Conservation (phyloP, 352 stramenopile species). For the Peronospora belbahrii region DNA sequence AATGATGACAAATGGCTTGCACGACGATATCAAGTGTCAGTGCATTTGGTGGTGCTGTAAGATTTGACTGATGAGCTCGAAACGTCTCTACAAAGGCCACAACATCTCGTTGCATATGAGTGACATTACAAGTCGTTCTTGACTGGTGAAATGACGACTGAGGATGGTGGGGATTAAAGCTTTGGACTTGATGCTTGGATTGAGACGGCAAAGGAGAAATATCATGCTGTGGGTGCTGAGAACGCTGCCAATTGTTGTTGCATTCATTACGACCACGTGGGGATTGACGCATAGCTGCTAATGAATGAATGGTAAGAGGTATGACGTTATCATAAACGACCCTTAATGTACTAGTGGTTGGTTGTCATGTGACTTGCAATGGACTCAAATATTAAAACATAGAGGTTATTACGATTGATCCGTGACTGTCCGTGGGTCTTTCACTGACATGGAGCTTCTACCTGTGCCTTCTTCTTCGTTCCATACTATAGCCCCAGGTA, state of each 20-base stretch:
- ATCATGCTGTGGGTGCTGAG: constrained; percentile 27
- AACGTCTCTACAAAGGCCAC: constrained; percentile 52
- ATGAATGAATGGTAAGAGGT: background rate
- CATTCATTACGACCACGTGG: constrained; percentile 8
- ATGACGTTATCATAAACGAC: too few relatives aligned
- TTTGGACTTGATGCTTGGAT: background rate
- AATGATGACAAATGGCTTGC: constrained; percentile 55
- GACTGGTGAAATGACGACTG: constrained; percentile 1
- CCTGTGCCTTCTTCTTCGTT: constrained; percentile 43
- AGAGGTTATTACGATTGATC: background rate
- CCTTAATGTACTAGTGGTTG: constrained; percentile 14
- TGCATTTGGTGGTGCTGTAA: constrained; percentile 41
- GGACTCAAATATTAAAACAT: background rate
- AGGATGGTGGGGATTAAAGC: constrained; percentile 6
- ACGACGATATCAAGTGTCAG: constrained; percentile 39
- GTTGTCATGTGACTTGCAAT: background rate
- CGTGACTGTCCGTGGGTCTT: too few relatives aligned
- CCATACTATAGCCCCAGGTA: constrained; percentile 66
- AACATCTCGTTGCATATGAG: constrained; percentile 36
- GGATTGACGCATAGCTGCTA: constrained; percentile 2
- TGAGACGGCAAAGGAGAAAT: background rate
- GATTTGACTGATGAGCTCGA: constrained; percentile 42
- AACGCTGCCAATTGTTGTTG: constrained; percentile 24
- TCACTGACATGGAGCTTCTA: constrained; percentile 12
- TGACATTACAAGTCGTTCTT: background rate